These are phyloP conservation scores for Venturia pyrina DNA, from an alignment of 2,329 filamentous ascomycete species.

Conservation along the genomic window DNA sequence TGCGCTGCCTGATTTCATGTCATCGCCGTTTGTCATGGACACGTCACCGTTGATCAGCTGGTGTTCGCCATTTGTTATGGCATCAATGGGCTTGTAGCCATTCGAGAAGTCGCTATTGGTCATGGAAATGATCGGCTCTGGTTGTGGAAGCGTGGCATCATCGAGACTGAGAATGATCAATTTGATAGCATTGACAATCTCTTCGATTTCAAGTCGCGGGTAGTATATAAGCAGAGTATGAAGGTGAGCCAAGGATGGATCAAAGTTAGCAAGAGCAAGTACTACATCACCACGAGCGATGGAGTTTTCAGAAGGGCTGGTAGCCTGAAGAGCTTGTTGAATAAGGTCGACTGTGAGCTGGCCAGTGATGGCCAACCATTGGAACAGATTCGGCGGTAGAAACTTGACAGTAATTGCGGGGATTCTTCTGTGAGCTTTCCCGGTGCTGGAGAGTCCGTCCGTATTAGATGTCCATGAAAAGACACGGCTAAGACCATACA, in stretches of 20 bases:
- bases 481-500: slow-evolving; percentile 41
- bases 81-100: slow-evolving; percentile 23
- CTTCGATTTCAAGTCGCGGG: slow-evolving; percentile 54
- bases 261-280: slow-evolving; percentile 51
- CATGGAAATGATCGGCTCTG: slow-evolving; percentile 18
- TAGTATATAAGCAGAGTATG: slow-evolving; percentile 52
- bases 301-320: slow-evolving; percentile 19
- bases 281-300: slow-evolving; percentile 45
- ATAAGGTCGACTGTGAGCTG: slow-evolving; percentile 35
- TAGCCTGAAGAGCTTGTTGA: slow-evolving; percentile 29
- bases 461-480: slow-evolving; percentile 25
- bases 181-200: slow-evolving; percentile 57
- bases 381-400: slow-evolving; percentile 43
- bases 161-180: slow-evolving; percentile 61
- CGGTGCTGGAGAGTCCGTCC: slow-evolving; percentile 11
- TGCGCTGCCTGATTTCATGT: slow-evolving; percentile 6
- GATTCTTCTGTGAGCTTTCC: neutral
- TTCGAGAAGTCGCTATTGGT: neutral
- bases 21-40: neutral
- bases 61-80: slow-evolving; percentile 22
- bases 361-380: slow-evolving; percentile 50
- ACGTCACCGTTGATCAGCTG: slow-evolving; percentile 16
- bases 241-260: slow-evolving; percentile 58
- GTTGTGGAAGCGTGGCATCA: slow-evolving; percentile 17
- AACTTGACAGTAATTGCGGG: slow-evolving; percentile 30